Conservation (phyloP, 208 protist species). For the Leishmania guyanensis region DNA sequence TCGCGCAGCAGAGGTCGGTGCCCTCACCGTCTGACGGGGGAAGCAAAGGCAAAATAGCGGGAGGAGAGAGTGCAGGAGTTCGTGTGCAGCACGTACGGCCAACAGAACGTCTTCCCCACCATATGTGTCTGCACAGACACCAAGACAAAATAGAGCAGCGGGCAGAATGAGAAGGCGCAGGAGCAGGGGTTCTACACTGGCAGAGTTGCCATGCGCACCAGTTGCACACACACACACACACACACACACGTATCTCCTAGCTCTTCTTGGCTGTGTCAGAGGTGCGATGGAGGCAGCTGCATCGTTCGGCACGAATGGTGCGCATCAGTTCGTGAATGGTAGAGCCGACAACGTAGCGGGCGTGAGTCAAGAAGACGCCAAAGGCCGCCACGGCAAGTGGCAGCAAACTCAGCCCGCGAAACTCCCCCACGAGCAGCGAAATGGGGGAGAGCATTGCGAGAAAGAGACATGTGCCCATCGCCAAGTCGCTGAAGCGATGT, state of each 20-base stretch:
- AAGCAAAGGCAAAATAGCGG: background rate
- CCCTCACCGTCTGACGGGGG: background rate
- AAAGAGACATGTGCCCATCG: constrained; percentile 57
- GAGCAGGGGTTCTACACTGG: too few species aligned
- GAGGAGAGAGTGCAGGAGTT: background rate
- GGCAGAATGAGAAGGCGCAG: background rate
- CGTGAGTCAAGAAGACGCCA: constrained; percentile 60
- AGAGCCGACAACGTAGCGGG: constrained; percentile 40
- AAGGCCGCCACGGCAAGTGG: constrained; percentile 58
- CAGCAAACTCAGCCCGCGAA: constrained; percentile 61
- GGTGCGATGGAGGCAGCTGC: background rate
- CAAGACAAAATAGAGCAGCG: background rate
- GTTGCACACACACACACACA: too few species aligned
- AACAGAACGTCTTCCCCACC: too few species aligned
- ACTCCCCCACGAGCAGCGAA: constrained; percentile 57
- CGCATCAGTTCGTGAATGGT: constrained; percentile 53
- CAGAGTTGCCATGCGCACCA: background rate
- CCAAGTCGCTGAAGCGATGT: constrained; percentile 51
- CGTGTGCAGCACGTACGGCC: background rate
- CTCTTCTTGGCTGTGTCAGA: background rate
- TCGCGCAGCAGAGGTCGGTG: too few species aligned
- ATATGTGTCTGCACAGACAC: background rate
- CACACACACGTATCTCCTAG: too few species aligned
- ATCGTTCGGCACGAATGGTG: constrained; percentile 29
- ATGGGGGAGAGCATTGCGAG: constrained; percentile 65